Base-by-base conservation (phyloP, 75 land plant species). In the Adiantum capillusveneris region DNA sequence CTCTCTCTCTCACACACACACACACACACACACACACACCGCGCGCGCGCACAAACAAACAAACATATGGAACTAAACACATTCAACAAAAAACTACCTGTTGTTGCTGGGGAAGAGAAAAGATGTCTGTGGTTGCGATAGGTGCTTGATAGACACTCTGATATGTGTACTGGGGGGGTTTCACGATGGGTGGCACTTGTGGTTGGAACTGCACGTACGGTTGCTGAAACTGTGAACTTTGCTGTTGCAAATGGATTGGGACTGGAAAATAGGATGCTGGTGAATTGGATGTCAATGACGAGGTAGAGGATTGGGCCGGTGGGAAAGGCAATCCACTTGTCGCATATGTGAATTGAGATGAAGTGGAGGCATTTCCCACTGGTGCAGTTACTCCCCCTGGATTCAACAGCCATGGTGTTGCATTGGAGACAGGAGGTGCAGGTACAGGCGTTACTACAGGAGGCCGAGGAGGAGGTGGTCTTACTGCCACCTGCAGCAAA, bases 71-170 rank as follows among this genome's bases (percentile, higher is more conserved):
- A n/a, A n/a, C n/a, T n/a, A n/a, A n/a, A n/a, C n/a, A n/a, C n/a
- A n/a, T n/a, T n/a, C n/a, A n/a, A n/a, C n/a, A n/a, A n/a, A n/a
- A n/a, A n/a, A n/a, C n/a, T 17, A 88, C 98, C 86, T 94, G 98
- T 53, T 94, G 98, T 31, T 81, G 93, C 63, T 94, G 98, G n/a
- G 98, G 98, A 48, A 88, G 73, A 7, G 88, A 25, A 56, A 82
- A 85, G 42, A 78, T 67, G 45, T 68, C 76, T 22, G 82, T 29
- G 17, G 57, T 77, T 3, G 81, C 53, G 14, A 76, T 46, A 0
- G 75, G 25, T 6, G 84, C 62, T 18, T 64, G 76, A 63, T 74
- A 74, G 43, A 53, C 64, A 36, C 78, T 13, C 22, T 57, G 21
- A 44, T 59, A 67, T 14, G 67, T 31, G 46, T 45, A 72, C 25